Evolutionary conservation across 805 yeast species (phyloP), one percentile per base, ranked within the genome.

Genomic region (Wickerhamiella vanderwaltii): DNA sequence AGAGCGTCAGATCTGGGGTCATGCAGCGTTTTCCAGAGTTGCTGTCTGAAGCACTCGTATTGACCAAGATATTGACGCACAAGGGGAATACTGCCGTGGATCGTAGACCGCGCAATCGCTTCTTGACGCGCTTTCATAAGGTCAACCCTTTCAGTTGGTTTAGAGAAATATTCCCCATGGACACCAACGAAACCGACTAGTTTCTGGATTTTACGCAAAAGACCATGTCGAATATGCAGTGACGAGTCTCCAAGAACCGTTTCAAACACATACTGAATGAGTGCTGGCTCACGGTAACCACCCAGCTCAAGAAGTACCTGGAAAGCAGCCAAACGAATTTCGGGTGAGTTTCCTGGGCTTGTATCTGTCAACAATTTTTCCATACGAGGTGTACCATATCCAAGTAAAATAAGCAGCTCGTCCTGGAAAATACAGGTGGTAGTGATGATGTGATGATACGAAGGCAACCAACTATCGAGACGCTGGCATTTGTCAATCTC

Each of bases 391-490:
- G 64, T 60, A 17, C 72, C 63, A 7, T 75, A 58, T 0, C 85
- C 84, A 15, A 64, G 62, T 9, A 69, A 58, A 0, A 79, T 75
- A 31, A 91, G 60, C 28, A 65, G 58, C 31, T 81, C 67, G 48
- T 79, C 81, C 48, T 73, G 77, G 29, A 62, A 59, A 17, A 86
- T 50, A 22, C 86, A 73, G 4, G 73, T 63, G 20, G 66, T 59
- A 13, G 86, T 68, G 29, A 82, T 63, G 28, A 68, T 47, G 44
- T 69, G 57, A 40, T 75, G 78, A 47, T 72, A 75, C 0, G 94
- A 78, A 1, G 95, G 88, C 6, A 79, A 67, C 93, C 93, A 85
- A 32, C 72, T 76, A 53, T 88, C 97, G 62, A 91, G 68, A 47
- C 86, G 75, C 49, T 76, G 74, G 46, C 77, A 70, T 45, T 96